A percentile compares a stretch with the other conserved stretches of the same genome.
These are phyloP conservation scores for Xylaria nigripes DNA, from an alignment of 495 filamentous ascomycete species.

Conservation along the genomic window DNA sequence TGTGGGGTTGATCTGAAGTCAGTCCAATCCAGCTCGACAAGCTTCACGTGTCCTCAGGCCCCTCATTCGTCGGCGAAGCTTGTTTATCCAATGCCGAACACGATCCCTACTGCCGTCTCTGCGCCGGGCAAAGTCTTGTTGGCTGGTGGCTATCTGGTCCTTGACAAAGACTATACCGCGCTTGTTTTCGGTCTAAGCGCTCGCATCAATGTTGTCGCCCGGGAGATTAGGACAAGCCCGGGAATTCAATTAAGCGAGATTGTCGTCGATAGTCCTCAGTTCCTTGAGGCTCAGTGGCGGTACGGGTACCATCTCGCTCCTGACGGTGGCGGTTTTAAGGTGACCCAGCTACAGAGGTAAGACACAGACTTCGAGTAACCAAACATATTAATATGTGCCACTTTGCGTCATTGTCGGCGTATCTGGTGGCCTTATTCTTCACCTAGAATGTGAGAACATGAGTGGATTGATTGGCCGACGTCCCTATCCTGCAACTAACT, in stretches of 20 bases:
- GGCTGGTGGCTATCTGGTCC: conserved; percentile 88
- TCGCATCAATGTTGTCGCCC: conserved; percentile 77
- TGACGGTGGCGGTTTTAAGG: conserved; percentile 64
- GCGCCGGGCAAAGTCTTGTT: conserved; percentile 94
- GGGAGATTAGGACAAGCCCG: conserved; percentile 49
- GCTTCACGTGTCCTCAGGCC: neutral
- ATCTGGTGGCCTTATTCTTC: neutral
- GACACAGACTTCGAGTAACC: conserved; percentile 23
- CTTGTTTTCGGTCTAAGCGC: conserved; percentile 93
- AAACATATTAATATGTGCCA: neutral
- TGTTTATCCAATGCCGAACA: conserved; percentile 17
- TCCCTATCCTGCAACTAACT: neutral
- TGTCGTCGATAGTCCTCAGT: conserved; percentile 85
- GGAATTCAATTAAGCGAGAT: conserved; percentile 59
- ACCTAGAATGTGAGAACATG: neutral
- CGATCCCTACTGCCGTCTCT: conserved; percentile 53
- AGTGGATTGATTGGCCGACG: neutral
- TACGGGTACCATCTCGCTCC: conserved; percentile 65
- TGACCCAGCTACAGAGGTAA: conserved; percentile 74
- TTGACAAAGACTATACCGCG: conserved; percentile 79
- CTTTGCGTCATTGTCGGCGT: neutral
- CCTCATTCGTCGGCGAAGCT: neutral
- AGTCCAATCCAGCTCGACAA: neutral
- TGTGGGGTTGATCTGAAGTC: neutral
- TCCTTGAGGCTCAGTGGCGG: conserved; percentile 74